These are phyloP conservation scores for Dendrobium huoshanense DNA, from an alignment of 106 monocot species.

Conservation along the genomic window DNA sequence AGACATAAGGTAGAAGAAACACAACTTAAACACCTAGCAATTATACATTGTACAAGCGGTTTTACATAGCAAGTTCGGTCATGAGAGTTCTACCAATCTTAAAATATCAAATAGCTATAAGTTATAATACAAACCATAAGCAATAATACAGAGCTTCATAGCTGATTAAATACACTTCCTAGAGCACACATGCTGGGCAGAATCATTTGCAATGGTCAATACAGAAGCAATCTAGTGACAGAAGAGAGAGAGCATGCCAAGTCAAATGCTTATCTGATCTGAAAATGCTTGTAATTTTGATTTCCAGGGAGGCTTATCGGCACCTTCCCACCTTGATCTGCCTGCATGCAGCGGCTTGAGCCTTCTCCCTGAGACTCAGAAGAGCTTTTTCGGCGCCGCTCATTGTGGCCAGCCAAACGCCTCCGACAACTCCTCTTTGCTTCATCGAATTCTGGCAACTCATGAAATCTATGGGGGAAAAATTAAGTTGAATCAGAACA, in stretches of 20 bases:
- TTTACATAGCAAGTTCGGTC: background rate
- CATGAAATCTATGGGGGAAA: slow-evolving; percentile 67
- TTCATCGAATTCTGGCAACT: slow-evolving; percentile 83
- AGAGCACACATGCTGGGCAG: background rate
- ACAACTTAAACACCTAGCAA: background rate
- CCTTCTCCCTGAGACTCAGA: slow-evolving; percentile 52
- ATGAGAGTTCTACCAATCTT: background rate
- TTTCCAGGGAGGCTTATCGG: slow-evolving; percentile 31
- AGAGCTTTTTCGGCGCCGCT: slow-evolving; percentile 78
- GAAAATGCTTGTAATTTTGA: slow-evolving; percentile 60
- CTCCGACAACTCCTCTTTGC: slow-evolving; percentile 82
- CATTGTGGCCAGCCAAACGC: slow-evolving; percentile 89
- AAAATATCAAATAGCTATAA: slow-evolving; percentile 6
- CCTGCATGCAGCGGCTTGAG: slow-evolving; percentile 35
- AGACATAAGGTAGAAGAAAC: background rate
- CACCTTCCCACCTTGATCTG: slow-evolving; percentile 32
- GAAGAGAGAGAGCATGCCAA: slow-evolving; percentile 89
- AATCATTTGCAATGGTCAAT: background rate
- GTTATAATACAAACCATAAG: slow-evolving; percentile 1
- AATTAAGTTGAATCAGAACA: background rate
- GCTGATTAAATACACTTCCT: slow-evolving; percentile 5
- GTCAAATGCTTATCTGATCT: slow-evolving; percentile 45
- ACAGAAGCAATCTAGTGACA: slow-evolving; percentile 46
- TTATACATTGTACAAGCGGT: background rate
- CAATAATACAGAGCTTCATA: background rate